A percentile compares a stretch with the other conserved stretches of the same genome.
Evolutionary conservation across 1,139 yeast genomes (phyloP).

Genomic region (Candida dubliniensis): DNA sequence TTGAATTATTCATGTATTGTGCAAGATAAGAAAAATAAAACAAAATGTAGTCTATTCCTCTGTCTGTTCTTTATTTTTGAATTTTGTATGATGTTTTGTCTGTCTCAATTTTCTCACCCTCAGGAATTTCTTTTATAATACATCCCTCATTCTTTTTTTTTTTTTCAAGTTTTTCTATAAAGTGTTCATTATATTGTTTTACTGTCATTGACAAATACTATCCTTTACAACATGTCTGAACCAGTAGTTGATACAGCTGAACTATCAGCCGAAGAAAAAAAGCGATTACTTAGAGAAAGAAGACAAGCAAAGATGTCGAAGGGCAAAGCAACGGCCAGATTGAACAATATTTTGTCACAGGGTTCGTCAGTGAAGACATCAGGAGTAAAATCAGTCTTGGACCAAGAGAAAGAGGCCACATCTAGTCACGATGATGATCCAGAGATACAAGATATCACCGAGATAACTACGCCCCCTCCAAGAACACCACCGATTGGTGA

Average conservation of each 20-base stretch:
- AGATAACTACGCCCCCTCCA: constrained; percentile 10
- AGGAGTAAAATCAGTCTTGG: constrained; percentile 38
- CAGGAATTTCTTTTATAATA: neutral
- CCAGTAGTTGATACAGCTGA: constrained; percentile 23
- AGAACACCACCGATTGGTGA: constrained; percentile 13
- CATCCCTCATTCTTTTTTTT: neutral
- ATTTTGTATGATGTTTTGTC: neutral
- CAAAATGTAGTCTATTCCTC: no score
- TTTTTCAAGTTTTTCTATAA: neutral
- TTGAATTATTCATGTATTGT: no score
- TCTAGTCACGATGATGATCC: constrained; percentile 32
- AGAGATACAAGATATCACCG: constrained; percentile 26
- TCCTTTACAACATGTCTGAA: constrained; percentile 10
- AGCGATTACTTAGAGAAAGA: constrained; percentile 61
- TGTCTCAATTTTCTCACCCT: neutral
- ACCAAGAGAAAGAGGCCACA: constrained; percentile 15
- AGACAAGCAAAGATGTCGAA: constrained; percentile 67
- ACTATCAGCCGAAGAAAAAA: constrained; percentile 61
- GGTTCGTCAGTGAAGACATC: constrained; percentile 41
- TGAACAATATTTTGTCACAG: constrained; percentile 46
- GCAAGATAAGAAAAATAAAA: no score
- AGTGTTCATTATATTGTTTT: neutral
- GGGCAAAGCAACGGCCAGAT: constrained; percentile 56
- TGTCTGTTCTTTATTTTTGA: neutral
- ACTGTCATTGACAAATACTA: neutral